A percentile compares a stretch with the other conserved stretches of the same genome.
These are phyloP conservation scores for Claviceps purpurea DNA, from an alignment of 2,329 filamentous ascomycete species.

Conservation along the genomic window DNA sequence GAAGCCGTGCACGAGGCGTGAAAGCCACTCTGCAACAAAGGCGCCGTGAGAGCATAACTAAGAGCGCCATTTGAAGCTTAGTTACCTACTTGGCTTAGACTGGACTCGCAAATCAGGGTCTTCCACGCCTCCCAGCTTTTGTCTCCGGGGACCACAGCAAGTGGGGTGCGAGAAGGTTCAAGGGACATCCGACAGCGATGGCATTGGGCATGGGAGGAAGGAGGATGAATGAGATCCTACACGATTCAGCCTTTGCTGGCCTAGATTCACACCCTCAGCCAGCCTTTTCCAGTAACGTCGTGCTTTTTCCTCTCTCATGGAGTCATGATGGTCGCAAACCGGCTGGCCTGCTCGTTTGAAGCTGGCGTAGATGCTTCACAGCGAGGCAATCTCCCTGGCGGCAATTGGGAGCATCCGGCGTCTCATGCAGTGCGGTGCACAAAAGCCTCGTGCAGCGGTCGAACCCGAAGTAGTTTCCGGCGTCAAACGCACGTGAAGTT, in stretches of 20 bases:
- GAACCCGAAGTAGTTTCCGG: neutral
- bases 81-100: neutral
- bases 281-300: neutral
- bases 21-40: constrained; percentile 1
- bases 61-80: constrained; percentile 4
- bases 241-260: constrained; percentile 1
- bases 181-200: neutral
- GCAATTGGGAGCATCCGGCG: neutral
- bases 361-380: neutral
- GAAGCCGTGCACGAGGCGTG: neutral
- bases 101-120: constrained; percentile 1
- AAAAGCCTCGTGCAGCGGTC: neutral
- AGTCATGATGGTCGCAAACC: neutral
- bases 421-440: neutral
- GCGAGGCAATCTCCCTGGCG: neutral
- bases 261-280: neutral
- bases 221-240: constrained; percentile 1
- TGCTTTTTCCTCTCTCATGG: neutral
- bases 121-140: constrained; percentile 1
- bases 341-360: neutral
- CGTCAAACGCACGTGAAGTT: neutral
- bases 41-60: neutral
- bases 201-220: neutral
- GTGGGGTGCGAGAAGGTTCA: constrained; percentile 2
- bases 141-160: neutral